A percentile compares a stretch with the other conserved stretches of the same genome.
Conservation (phyloP, 2,329 filamentous ascomycete genomes). For the Penicillium sp. region DNA sequence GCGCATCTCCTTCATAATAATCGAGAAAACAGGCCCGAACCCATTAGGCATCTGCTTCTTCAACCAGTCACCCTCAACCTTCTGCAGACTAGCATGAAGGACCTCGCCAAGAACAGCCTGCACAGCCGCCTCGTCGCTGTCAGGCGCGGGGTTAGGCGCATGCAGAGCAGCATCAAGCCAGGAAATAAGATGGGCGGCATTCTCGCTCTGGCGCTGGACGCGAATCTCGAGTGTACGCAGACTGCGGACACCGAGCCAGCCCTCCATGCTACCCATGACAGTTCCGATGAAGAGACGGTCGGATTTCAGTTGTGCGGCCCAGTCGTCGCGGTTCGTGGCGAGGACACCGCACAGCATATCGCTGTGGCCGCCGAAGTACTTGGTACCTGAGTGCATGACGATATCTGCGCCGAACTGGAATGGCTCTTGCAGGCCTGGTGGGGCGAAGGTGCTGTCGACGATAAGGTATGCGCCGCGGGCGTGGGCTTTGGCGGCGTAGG, state of each 20-base stretch:
- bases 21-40: constrained; percentile 82
- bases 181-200: constrained; percentile 65
- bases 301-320: constrained; percentile 59
- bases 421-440: constrained; percentile 84
- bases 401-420: constrained; percentile 79
- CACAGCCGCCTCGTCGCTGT: constrained; percentile 48
- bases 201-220: constrained; percentile 73
- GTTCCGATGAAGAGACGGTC: constrained; percentile 78
- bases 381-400: constrained; percentile 90
- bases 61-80: constrained; percentile 69
- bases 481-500: constrained; percentile 72
- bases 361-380: constrained; percentile 94
- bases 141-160: constrained; percentile 38
- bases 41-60: constrained; percentile 85
- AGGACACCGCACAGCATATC: constrained; percentile 90
- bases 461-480: constrained; percentile 71
- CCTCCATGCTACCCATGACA: constrained; percentile 86
- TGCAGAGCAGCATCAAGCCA: constrained; percentile 64
- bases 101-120: constrained; percentile 60
- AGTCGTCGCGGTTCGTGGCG: constrained; percentile 59
- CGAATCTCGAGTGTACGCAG: constrained; percentile 82
- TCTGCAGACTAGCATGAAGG: constrained; percentile 78
- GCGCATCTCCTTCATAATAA: constrained; percentile 62
- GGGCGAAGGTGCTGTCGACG: constrained; percentile 90
- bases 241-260: constrained; percentile 87